Percentiles rank a stretch among this genome's conserved stretches.
Conservation (phyloP, 179 eudicot species). For the Corrigiola litoralis region DNA sequence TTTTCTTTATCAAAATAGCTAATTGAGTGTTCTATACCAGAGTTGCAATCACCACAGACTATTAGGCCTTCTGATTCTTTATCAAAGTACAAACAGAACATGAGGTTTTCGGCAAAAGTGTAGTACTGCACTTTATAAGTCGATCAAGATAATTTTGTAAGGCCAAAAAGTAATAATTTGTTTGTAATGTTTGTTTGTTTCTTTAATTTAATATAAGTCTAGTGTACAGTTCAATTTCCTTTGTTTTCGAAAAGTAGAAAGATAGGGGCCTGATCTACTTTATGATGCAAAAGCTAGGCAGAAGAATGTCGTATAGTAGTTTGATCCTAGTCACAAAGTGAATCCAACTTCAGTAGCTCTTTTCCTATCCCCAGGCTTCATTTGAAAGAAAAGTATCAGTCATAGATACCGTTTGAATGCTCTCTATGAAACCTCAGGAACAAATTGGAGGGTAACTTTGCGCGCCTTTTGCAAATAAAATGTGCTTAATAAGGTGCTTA, state of each 20-base stretch:
- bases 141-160: background rate
- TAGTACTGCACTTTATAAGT: background rate
- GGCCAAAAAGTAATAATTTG: no score
- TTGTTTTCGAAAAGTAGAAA: constrained; percentile 10
- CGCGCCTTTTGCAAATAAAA: no score
- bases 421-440: background rate
- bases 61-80: background rate
- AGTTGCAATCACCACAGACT: background rate
- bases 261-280: background rate
- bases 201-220: background rate
- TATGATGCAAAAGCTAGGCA: background rate
- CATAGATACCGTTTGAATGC: constrained; percentile 3
- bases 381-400: constrained; percentile 25
- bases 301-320: constrained; percentile 16
- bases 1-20: no score
- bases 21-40: no score
- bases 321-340: constrained; percentile 16
- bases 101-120: constrained; percentile 2
- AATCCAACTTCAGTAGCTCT: constrained; percentile 21
- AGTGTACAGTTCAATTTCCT: background rate
- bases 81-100: background rate
- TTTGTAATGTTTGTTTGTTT: background rate
- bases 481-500: no score
- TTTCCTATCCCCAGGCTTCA: constrained; percentile 21
- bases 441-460: no score